phyloP scores from a whole-genome alignment of 176 grass and related monocot genomes.

The Poa pratensis region DNA sequence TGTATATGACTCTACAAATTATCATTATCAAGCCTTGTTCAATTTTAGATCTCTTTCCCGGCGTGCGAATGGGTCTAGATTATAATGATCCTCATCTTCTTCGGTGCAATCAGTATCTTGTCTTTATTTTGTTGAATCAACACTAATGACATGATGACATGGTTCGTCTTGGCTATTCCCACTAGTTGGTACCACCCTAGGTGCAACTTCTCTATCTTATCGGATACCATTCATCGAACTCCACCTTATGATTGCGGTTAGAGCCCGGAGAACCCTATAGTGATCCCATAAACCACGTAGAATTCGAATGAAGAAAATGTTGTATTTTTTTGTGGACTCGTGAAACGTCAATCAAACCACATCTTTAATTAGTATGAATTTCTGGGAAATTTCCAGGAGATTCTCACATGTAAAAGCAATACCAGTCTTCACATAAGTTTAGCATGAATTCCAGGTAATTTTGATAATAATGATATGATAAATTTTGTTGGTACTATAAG shows the following conservation, averaged over 20 bases:
- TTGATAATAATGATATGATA: no score
- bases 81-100: background rate
- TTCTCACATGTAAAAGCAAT: no score
- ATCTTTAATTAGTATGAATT: no score
- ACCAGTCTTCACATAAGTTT: no score
- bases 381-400: no score
- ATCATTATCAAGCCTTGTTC: background rate
- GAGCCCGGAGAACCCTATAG: background rate
- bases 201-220: background rate
- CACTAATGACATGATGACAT: background rate
- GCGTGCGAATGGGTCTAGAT: background rate
- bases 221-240: background rate
- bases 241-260: background rate
- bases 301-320: no score
- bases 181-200: background rate
- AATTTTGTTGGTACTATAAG: no score
- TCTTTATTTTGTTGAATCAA: background rate
- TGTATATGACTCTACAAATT: background rate
- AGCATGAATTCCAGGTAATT: no score
- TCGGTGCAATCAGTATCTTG: background rate
- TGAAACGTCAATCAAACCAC: no score
- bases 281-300: no score
- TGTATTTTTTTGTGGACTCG: no score
- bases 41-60: background rate
- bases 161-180: background rate